phyloP scores from a whole-genome alignment of 352 stramenopile genomes.

The Phytophthora idaei region DNA sequence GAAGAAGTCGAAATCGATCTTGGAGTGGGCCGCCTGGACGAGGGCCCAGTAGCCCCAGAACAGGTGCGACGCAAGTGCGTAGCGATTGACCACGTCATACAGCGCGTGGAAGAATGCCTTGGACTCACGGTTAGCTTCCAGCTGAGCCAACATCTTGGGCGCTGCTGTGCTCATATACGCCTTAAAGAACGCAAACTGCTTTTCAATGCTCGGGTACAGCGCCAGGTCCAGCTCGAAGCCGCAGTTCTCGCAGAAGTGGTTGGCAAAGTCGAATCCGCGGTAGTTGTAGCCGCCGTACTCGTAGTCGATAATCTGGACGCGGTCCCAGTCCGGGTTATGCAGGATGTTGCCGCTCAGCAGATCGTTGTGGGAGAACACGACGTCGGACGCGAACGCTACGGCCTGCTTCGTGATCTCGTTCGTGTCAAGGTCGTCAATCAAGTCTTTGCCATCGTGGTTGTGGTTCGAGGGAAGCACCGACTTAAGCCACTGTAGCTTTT shows the following conservation, averaged over 20 bases:
- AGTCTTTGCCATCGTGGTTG: slow-evolving; percentile 67
- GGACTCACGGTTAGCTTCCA: slow-evolving; percentile 74
- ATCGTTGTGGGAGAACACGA: slow-evolving; percentile 95
- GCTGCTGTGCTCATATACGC: slow-evolving; percentile 80
- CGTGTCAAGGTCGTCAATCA: slow-evolving; percentile 54
- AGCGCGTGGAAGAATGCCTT: slow-evolving; percentile 88
- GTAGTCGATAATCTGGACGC: slow-evolving; percentile 95
- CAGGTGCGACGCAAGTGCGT: slow-evolving; percentile 89
- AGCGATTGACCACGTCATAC: slow-evolving; percentile 87
- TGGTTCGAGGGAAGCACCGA: slow-evolving; percentile 75
- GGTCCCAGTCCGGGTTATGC: slow-evolving; percentile 74
- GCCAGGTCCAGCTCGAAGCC: slow-evolving; percentile 93
- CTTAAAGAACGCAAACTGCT: slow-evolving; percentile 89
- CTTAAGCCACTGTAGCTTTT: slow-evolving; percentile 84
- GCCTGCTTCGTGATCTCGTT: slow-evolving; percentile 84
- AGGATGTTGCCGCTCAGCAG: slow-evolving; percentile 90
- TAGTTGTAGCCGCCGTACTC: slow-evolving; percentile 95
- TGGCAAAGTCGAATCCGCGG: slow-evolving; percentile 94
- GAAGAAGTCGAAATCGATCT: slow-evolving; percentile 92
- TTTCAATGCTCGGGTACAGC: slow-evolving; percentile 79
- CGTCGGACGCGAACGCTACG: slow-evolving; percentile 72
- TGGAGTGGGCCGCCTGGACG: slow-evolving; percentile 90
- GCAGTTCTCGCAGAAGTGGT: slow-evolving; percentile 95
- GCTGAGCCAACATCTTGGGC: slow-evolving; percentile 61
- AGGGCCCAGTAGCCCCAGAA: slow-evolving; percentile 96